These are phyloP conservation scores for Xylaria sp. DNA, from an alignment of 2,329 filamentous ascomycete genomes.

Conservation along the genomic window DNA sequence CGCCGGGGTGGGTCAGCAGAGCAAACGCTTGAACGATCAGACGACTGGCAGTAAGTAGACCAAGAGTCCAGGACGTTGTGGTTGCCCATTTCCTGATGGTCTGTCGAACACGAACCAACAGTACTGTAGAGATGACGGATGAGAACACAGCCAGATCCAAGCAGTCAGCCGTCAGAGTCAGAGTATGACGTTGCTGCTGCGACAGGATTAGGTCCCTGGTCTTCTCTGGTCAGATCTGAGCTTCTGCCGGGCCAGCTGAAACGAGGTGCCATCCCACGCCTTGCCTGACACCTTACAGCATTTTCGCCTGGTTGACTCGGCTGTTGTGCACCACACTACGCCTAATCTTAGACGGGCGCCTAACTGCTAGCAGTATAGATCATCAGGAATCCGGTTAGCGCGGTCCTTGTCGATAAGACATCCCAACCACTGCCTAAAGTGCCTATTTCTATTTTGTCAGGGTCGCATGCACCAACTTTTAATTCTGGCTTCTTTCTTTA, in stretches of 20 bases:
- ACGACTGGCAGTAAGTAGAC: too few relatives aligned
- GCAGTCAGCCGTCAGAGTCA: neutral
- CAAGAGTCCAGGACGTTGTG: neutral
- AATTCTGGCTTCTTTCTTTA: slow-evolving; percentile 32
- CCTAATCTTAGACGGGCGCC: too few relatives aligned
- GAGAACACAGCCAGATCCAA: too few relatives aligned
- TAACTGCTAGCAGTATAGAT: neutral
- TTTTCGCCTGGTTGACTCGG: neutral
- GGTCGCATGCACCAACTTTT: neutral
- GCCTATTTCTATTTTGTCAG: neutral
- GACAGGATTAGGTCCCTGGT: too few relatives aligned
- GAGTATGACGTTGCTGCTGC: slow-evolving; percentile 11
- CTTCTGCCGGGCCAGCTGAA: slow-evolving; percentile 20
- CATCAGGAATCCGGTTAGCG: neutral
- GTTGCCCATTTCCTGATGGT: neutral
- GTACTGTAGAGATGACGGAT: too few relatives aligned
- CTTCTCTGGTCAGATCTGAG: too few relatives aligned
- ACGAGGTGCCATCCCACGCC: neutral
- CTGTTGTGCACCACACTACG: neutral
- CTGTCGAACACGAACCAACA: neutral
- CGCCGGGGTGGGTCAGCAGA: slow-evolving; percentile 19
- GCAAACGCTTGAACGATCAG: slow-evolving; percentile 8
- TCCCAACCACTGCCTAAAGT: neutral
- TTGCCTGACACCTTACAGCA: neutral
- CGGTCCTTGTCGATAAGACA: slow-evolving; percentile 23